Base-by-base conservation (phyloP, 2,329 filamentous ascomycete species). In the Trichoderma polysporum region DNA sequence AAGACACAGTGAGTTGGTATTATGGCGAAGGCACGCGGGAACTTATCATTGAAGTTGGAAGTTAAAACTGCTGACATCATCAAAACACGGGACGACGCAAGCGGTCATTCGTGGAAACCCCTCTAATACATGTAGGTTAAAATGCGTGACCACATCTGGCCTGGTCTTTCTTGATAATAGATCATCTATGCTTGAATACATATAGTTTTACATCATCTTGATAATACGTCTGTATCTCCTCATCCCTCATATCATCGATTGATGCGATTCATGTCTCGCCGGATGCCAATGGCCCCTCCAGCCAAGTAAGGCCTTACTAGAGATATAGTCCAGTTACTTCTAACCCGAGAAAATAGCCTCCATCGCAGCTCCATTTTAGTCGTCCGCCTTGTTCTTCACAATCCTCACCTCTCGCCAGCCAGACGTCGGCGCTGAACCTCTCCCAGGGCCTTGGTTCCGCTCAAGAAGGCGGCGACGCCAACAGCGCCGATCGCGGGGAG, bases 381-480 rank as follows among this genome's bases (percentile, higher is more conserved):
- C 25, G 33, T 27, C 45, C 17, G 2, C n/a, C n/a, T 31, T 58
- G n/a, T 22, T 41, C n/a, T 33, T 33, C 5, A 10, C 17, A 17
- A 25, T 29, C 31, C 64, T 78, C 78, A 88, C 75, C 85, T 82
- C 81, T 89, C 82, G 3, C 93, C 94, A 25, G 91, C 90, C 73
- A 97, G 81, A 66, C 95, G 88, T 71, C 95, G 87, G 74, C 90
- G 88, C 82, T 97, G 95, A 33, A 99, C 94, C 83, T 99, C 95
- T 58, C 92, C 91, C 72, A 99, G 83, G 5, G 95, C 95, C 78
- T 93, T 90, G 76, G 90, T 93, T 66, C 95, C 95, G 76, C 92
- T 97, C 69, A 98, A 79, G 76, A 97, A 92, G 12, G 92, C 88
- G 64, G 93, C 86, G 29, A 86, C 79, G 17, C 89, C 88, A 33